phyloP scores from a whole-genome alignment of 106 monocot genomes.

The Agapanthus africanus region DNA sequence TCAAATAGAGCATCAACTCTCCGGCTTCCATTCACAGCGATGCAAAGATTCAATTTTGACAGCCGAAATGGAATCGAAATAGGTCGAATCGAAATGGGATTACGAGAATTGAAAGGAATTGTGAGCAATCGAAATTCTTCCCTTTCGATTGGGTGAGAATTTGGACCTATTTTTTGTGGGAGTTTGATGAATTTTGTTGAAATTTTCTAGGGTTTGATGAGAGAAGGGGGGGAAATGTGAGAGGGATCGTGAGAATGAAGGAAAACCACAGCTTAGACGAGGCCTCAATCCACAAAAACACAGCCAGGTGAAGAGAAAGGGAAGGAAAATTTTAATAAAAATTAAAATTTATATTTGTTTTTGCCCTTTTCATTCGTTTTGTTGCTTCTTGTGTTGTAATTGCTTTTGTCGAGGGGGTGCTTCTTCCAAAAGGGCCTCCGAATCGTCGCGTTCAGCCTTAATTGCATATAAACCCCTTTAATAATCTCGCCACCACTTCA shows the following conservation, averaged over 20 bases:
- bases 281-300: slow-evolving; percentile 4
- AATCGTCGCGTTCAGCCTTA: no score
- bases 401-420: no score
- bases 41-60: not conserved
- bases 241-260: slow-evolving; percentile 11
- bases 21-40: slow-evolving; percentile 6
- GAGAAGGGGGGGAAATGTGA: not conserved
- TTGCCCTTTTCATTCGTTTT: not conserved
- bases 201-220: not conserved
- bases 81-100: slow-evolving; percentile 5
- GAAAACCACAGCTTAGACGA: slow-evolving; percentile 25
- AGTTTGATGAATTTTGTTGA: not conserved
- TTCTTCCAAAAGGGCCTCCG: no score
- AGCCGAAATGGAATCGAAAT: not conserved
- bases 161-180: not conserved
- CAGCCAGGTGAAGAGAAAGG: slow-evolving; percentile 4
- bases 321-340: not conserved
- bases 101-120: not conserved
- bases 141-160: not conserved
- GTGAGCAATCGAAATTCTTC: not conserved
- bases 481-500: no score
- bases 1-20: slow-evolving; percentile 30
- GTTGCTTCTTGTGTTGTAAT: slow-evolving; percentile 1
- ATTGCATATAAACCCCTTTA: no score
- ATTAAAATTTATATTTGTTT: not conserved